Evolutionary conservation across 345 rosid genomes (phyloP).

Genomic region (Lepidium didymum): DNA sequence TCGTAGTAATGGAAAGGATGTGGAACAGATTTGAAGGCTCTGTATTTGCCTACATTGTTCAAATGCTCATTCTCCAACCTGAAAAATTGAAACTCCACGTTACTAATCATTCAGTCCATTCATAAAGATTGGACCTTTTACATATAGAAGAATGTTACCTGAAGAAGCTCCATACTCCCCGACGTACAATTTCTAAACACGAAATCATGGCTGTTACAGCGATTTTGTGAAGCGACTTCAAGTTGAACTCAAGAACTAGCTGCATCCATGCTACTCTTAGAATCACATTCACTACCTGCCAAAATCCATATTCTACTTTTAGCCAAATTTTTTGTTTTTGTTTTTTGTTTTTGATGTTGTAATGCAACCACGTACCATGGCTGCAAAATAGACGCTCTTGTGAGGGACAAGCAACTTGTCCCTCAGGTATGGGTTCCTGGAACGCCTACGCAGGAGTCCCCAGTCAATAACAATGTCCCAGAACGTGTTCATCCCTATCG

Average conservation of each 20-base stretch:
- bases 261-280: no score
- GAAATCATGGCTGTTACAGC: conserved; percentile 38
- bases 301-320: neutral
- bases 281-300: conserved; percentile 44
- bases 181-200: conserved; percentile 58
- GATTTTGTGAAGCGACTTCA: conserved; percentile 39
- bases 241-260: conserved; percentile 47
- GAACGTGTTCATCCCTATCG: no score
- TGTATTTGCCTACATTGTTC: conserved; percentile 31
- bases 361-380: conserved; percentile 44
- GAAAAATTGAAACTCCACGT: neutral
- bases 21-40: conserved; percentile 35
- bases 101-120: neutral
- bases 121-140: neutral
- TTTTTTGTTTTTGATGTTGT: neutral
- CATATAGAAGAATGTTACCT: conserved; percentile 33
- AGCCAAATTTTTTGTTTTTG: no score
- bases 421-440: conserved; percentile 51
- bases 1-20: conserved; percentile 34
- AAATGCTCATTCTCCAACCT: conserved; percentile 36
- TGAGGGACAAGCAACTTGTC: conserved; percentile 58
- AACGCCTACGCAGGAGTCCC: conserved; percentile 65
- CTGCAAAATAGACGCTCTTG: conserved; percentile 53
- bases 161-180: conserved; percentile 79
- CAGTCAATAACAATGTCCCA: conserved; percentile 62